A percentile compares a stretch with the other conserved stretches of the same genome.
Evolutionary conservation across 129 eudicot species (phyloP).

Genomic region (Flaveria ramosissima): DNA sequence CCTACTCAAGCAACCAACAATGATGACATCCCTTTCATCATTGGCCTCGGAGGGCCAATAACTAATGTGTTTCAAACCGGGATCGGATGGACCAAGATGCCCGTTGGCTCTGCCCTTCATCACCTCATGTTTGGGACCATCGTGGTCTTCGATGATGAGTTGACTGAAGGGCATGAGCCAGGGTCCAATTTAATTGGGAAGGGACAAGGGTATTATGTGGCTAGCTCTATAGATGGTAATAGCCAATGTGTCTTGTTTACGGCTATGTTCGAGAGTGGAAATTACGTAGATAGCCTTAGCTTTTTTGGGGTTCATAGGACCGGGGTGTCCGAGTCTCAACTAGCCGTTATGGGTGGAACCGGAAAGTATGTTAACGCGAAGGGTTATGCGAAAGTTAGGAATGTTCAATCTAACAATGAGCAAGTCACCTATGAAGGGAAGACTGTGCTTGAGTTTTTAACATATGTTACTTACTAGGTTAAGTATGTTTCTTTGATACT

Average conservation of each 20-base stretch:
- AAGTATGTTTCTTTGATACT: no score
- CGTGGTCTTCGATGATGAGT: slow-evolving; percentile 10
- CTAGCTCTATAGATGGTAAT: slow-evolving; percentile 5
- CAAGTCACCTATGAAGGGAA: slow-evolving; percentile 5
- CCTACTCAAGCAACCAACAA: no score
- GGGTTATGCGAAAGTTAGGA: slow-evolving; percentile 31
- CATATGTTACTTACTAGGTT: no score
- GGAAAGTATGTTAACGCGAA: slow-evolving; percentile 6
- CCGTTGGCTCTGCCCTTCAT: background rate
- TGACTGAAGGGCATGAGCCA: slow-evolving; percentile 5
- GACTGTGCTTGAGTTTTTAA: no score
- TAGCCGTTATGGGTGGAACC: slow-evolving; percentile 10
- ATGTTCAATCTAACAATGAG: slow-evolving; percentile 35
- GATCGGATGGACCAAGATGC: background rate
- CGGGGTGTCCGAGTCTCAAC: slow-evolving; percentile 16
- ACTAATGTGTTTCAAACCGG: no score
- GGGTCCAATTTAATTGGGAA: background rate
- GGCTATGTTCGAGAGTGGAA: slow-evolving; percentile 15
- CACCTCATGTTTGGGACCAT: slow-evolving; percentile 9
- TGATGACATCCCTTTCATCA: no score
- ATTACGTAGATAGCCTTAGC: slow-evolving; percentile 7
- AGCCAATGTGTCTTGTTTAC: background rate
- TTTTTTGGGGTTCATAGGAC: slow-evolving; percentile 14
- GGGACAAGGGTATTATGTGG: background rate
- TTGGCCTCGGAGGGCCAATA: no score